Percentiles rank a stretch among this genome's conserved stretches.
Evolutionary conservation across 129 eudicot genomes (phyloP).

Genomic region (Arctium lappa): DNA sequence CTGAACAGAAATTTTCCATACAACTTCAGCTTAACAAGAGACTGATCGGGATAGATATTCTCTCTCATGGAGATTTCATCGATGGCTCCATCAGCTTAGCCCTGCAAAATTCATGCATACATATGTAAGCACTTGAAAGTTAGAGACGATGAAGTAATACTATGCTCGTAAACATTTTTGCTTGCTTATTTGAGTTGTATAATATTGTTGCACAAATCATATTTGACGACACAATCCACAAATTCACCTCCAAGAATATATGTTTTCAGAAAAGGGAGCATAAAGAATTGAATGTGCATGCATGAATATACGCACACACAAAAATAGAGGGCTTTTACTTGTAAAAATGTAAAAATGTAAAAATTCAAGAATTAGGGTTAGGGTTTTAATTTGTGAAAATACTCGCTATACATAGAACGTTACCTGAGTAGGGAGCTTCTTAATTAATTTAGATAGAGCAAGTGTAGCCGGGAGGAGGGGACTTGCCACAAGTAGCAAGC

Average conservation of each 20-base stretch:
- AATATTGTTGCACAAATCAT: background rate
- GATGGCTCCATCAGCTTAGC: conserved; percentile 5
- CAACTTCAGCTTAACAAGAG: conserved; percentile 3
- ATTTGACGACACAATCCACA: background rate
- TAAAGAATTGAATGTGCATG: background rate
- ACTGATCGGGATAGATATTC: background rate
- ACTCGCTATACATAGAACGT: background rate
- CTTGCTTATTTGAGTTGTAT: background rate
- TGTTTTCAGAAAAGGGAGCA: background rate
- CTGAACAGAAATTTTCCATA: conserved; percentile 7
- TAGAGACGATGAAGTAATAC: background rate
- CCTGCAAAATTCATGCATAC: conserved; percentile 18
- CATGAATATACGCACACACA: background rate
- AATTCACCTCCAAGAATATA: background rate
- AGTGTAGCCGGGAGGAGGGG: conserved; percentile 89
- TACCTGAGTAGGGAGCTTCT: conserved; percentile 22
- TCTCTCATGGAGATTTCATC: background rate
- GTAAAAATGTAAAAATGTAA: background rate
- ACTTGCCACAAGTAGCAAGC: conserved; percentile 78
- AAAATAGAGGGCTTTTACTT: background rate
- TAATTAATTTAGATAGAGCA: conserved; percentile 52
- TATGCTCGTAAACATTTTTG: background rate
- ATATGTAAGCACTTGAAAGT: background rate
- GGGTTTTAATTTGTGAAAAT: background rate
- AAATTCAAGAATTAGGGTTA: background rate